A percentile compares a stretch with the other conserved stretches of the same genome.
Evolutionary conservation across 768 basidiomycete genomes (phyloP).

Genomic region (Cyathus striatus): DNA sequence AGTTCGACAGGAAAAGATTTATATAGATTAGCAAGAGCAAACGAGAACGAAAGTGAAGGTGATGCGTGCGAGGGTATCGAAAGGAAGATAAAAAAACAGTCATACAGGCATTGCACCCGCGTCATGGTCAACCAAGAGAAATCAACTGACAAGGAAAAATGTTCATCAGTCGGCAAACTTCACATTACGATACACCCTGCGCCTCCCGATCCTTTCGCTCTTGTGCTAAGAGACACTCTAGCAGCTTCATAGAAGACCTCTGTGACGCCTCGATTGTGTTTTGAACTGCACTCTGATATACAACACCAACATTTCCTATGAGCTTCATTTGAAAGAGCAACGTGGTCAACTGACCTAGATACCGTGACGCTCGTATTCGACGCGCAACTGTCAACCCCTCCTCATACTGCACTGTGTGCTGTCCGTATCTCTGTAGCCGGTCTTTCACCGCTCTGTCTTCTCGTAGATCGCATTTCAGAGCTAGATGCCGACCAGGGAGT

Average conservation of each 20-base stretch:
- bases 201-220: constrained; percentile 58
- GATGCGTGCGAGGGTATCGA: no score
- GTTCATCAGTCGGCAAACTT: constrained; percentile 16
- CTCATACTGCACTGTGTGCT: constrained; percentile 83
- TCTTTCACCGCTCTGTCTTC: constrained; percentile 75
- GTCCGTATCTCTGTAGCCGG: constrained; percentile 63
- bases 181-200: constrained; percentile 59
- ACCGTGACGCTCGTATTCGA: constrained; percentile 89
- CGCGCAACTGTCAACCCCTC: constrained; percentile 85
- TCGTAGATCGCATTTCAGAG: constrained; percentile 92
- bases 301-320: not conserved
- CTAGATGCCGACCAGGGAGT: constrained; percentile 28
- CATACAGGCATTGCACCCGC: no score
- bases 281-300: constrained; percentile 86
- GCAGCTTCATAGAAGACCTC: constrained; percentile 94
- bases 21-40: no score
- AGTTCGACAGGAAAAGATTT: no score
- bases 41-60: no score
- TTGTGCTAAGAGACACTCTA: constrained; percentile 73
- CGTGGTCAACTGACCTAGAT: constrained; percentile 68
- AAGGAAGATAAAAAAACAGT: no score
- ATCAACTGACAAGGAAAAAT: no score
- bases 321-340: not conserved
- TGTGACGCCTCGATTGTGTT: constrained; percentile 90
- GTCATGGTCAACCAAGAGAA: no score